phyloP scores from a whole-genome alignment of 495 filamentous ascomycete genomes.

The Penicilliopsis zonata region DNA sequence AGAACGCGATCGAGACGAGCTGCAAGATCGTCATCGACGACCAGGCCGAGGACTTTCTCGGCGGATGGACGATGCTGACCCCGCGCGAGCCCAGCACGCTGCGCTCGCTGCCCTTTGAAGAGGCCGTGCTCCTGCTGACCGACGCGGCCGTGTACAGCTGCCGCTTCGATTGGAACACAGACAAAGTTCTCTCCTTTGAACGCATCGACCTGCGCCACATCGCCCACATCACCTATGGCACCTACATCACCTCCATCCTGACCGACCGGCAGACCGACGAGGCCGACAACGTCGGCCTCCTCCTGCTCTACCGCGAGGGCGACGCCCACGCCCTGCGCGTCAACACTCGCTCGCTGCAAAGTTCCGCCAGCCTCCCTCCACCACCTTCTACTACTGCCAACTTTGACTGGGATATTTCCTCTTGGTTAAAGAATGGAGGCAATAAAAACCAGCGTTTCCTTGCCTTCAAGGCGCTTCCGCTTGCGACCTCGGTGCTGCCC shows the following conservation, averaged over 20 bases:
- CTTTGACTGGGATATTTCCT: slow-evolving; percentile 25
- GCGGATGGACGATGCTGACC: slow-evolving; percentile 70
- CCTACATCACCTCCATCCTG: slow-evolving; percentile 81
- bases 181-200: slow-evolving; percentile 85
- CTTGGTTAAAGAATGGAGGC: slow-evolving; percentile 24
- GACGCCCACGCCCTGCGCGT: slow-evolving; percentile 54
- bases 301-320: slow-evolving; percentile 62
- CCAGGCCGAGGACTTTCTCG: slow-evolving; percentile 67
- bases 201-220: slow-evolving; percentile 68
- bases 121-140: slow-evolving; percentile 76
- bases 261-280: slow-evolving; percentile 63
- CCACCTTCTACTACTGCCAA: slow-evolving; percentile 15
- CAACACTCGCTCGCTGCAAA: slow-evolving; percentile 75
- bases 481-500: slow-evolving; percentile 25
- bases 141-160: slow-evolving; percentile 76
- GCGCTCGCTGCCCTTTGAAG: slow-evolving; percentile 60
- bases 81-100: slow-evolving; percentile 55
- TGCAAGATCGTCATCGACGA: slow-evolving; percentile 77
- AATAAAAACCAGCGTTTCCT: slow-evolving; percentile 29
- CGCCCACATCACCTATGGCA: slow-evolving; percentile 57
- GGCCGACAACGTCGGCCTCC: slow-evolving; percentile 66
- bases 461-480: slow-evolving; percentile 41
- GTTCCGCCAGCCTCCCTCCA: slow-evolving; percentile 20
- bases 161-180: slow-evolving; percentile 81
- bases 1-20: slow-evolving; percentile 79